These are phyloP conservation scores for Dichomitus squalens DNA, from an alignment of 1,284 basidiomycete species.

Conservation along the genomic window DNA sequence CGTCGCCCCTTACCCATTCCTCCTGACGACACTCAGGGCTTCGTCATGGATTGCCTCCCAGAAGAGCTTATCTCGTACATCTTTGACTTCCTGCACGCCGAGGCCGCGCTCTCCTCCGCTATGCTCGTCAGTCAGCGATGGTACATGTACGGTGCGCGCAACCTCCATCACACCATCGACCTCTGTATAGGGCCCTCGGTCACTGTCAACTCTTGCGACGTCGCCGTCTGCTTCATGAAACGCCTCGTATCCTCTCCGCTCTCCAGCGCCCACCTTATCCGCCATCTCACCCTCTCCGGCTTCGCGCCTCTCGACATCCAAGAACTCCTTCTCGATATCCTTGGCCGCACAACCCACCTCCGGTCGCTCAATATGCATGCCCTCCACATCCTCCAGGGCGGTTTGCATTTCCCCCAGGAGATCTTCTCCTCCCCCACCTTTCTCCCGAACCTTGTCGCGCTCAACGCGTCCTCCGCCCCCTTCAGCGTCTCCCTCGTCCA, in stretches of 20 bases:
- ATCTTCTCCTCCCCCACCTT: constrained; percentile 10
- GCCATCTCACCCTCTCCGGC: constrained; percentile 22
- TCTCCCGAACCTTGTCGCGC: constrained; percentile 18
- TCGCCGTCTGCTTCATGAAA: constrained; percentile 18
- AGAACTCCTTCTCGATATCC: constrained; percentile 16
- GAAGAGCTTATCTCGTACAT: constrained; percentile 23
- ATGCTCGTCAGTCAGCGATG: constrained; percentile 24
- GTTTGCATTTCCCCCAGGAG: constrained; percentile 5
- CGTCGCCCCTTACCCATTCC: not conserved
- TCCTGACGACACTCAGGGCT: not conserved
- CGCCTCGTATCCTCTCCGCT: constrained; percentile 20
- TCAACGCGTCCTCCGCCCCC: constrained; percentile 10
- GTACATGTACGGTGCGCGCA: constrained; percentile 23
- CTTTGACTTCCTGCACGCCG: constrained; percentile 16
- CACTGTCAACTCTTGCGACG: constrained; percentile 8
- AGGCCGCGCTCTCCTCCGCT: constrained; percentile 8
- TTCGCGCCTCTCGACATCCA: constrained; percentile 11
- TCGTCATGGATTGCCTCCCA: constrained; percentile 23
- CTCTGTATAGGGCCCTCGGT: constrained; percentile 14
- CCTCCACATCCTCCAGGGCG: constrained; percentile 8
- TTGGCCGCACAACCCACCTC: constrained; percentile 19
- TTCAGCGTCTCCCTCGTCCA: not conserved
- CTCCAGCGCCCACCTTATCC: constrained; percentile 21
- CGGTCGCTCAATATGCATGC: constrained; percentile 22
- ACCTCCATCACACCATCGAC: constrained; percentile 21